Evolutionary conservation across 2,329 filamentous ascomycete genomes (phyloP), one percentile per base, ranked within the genome.

Genomic region (Daldinia eschscholtzii): DNA sequence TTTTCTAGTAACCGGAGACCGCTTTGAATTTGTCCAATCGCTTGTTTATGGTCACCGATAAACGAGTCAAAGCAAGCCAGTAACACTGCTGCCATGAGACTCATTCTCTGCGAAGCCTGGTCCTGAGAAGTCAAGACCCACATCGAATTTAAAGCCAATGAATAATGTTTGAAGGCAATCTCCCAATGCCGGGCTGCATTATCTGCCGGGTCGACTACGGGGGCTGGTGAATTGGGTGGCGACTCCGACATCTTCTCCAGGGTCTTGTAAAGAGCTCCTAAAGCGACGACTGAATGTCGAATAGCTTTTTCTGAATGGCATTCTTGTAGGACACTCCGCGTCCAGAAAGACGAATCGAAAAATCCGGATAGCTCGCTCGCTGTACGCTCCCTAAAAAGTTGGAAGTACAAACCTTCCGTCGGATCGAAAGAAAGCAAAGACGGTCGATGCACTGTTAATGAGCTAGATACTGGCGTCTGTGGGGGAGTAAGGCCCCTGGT

Each of bases 61-160:
- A 91, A 90, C 0, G 88, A 90, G 77, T 92, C 89, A 68, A 91
- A 91, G 76, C 88, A 91, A n/a, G 88, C 87, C 56, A 92, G 82
- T 41, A 92, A 80, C 39, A 92, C 87, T 59, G 85, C 89, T 15
- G 88, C 86, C 83, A 91, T 90, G n/a, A 91, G 82, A 56, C 84
- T 84, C 12, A 82, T 87, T 72, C 85, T 83, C 76, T 85, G 83
- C 15, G 84, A 84, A 57, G 76, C 79, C 42, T 81, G 78, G 48
- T 84, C 83, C 53, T 83, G 80, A 12, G 80, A 80, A 13, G 80
- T 78, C 4, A 83, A 80, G 52, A 79, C 79, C 60, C 85, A 77
- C 52, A 90, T 81, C 20, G 85, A 82, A 5, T 83, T 84, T 65
- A 86, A 81, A 0, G 89, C 87, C 61, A 85, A 83, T 1, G 85